phyloP scores from a whole-genome alignment of 306 rosid species.

The Prunus persica region DNA sequence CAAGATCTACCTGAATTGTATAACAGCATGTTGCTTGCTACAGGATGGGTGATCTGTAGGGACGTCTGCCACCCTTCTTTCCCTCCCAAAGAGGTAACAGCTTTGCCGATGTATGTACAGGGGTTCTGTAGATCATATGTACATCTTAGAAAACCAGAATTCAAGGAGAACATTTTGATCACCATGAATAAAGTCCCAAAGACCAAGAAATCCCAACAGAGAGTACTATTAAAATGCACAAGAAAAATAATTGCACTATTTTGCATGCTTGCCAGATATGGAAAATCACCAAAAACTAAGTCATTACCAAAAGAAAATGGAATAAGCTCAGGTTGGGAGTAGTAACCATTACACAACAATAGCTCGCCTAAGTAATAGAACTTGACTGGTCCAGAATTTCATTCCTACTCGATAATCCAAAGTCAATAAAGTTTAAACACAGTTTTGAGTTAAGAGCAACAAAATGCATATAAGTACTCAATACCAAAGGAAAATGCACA shows the following conservation, averaged over 20 bases:
- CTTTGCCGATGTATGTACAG: constrained; percentile 95
- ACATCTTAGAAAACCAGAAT: constrained; percentile 25
- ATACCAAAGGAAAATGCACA: too few relatives aligned
- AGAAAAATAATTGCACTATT: background rate
- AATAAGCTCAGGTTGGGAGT: background rate
- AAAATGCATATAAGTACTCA: background rate
- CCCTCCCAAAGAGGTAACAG: constrained; percentile 96
- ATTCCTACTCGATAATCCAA: background rate
- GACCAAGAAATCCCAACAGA: background rate
- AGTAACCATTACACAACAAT: background rate
- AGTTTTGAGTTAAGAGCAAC: background rate
- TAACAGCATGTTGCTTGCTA: constrained; percentile 98
- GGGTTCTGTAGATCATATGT: constrained; percentile 63
- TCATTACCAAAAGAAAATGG: background rate
- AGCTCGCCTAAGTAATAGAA: background rate
- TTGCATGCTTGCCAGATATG: background rate
- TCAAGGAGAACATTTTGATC: constrained; percentile 5
- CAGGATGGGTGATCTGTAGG: constrained; percentile 99
- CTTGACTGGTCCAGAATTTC: background rate
- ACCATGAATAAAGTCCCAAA: constrained; percentile 8
- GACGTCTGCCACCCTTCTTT: constrained; percentile 93
- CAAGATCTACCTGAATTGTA: constrained; percentile 72
- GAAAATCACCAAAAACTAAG: background rate
- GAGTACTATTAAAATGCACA: background rate
- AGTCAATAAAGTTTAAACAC: background rate